Base-by-base conservation (phyloP, 208 protist genomes). In the Leishmania major region DNA sequence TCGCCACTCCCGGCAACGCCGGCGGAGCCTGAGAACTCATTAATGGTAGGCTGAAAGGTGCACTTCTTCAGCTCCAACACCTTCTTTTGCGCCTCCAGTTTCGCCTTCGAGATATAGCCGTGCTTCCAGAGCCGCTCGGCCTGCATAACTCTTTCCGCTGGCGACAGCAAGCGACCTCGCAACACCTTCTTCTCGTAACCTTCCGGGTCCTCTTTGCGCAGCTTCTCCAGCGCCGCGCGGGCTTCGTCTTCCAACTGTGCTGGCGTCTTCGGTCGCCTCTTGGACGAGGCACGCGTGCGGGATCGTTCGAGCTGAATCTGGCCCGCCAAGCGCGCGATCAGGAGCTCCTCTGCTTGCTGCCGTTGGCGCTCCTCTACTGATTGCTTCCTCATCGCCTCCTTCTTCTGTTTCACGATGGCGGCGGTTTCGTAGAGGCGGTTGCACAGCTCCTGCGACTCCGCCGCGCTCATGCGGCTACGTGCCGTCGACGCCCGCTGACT, bases 31-130 rank as follows among this genome's bases (percentile, higher is more conserved):
- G 67, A 47, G 74, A 84, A 85, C 51, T 75, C 64, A 64, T 91
- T 91, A 66, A 92, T 87, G n/a, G 37, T 53, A 1, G 91, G 91
- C 25, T 83, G 81, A 74, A 94, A 94, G 8, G 91, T 94, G 82
- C 91, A 94, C 43, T 78, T 79, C 5, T 80, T 74, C 67, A 91
- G 72, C 64, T 93, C 89, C 25, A 77, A 55, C 43, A 84, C 45
- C 59, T 75, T 79, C 51, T 84, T 88, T 51, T 72, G 55, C 13
- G 78, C 76, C n/a, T 77, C 87, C 4, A 97, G 84, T 1, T 82
- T 86, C 75, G 88, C 84, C 37, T 84, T 82, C 15, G 80, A 80
- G 13, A 88, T 60, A 67, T 87, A 89, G 47, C 92, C 92, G 2
- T 91, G 86, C 35, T 71, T 85, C 35, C 37, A 78, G 40, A 97